A percentile compares a stretch with the other conserved stretches of the same genome.
Conservation (phyloP, 495 filamentous ascomycete species). For the Penicillium lagena region DNA sequence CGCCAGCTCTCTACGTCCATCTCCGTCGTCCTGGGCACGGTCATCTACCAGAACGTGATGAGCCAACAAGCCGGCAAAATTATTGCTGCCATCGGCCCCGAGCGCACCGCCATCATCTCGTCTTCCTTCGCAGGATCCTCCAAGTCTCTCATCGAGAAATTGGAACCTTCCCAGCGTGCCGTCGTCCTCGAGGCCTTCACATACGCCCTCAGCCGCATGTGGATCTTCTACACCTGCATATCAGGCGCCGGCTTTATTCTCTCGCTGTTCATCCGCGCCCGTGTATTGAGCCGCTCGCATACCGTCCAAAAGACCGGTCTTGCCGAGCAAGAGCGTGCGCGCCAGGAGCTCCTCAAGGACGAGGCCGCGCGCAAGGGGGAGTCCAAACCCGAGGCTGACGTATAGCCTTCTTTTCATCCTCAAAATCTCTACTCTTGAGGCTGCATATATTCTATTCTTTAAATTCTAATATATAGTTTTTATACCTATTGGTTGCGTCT, state of each 20-base stretch:
- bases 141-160: slow-evolving; percentile 45
- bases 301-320: slow-evolving; percentile 58
- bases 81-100: slow-evolving; percentile 24
- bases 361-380: slow-evolving; percentile 21
- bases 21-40: slow-evolving; percentile 49
- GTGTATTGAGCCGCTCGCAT: slow-evolving; percentile 53
- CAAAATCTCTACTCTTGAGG: not conserved
- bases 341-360: slow-evolving; percentile 23
- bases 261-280: slow-evolving; percentile 48
- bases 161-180: slow-evolving; percentile 38
- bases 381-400: slow-evolving; percentile 19
- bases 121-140: slow-evolving; percentile 51
- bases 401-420: slow-evolving; percentile 6
- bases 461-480: too few species aligned
- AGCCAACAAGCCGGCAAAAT: slow-evolving; percentile 32
- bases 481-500: too few species aligned
- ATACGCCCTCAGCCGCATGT: slow-evolving; percentile 57
- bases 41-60: slow-evolving; percentile 53
- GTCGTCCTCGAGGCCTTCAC: slow-evolving; percentile 50
- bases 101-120: slow-evolving; percentile 24
- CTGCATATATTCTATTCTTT: not conserved
- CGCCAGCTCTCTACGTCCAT: slow-evolving; percentile 46
- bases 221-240: slow-evolving; percentile 56
- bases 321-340: slow-evolving; percentile 40
- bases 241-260: slow-evolving; percentile 47